Base-by-base conservation (phyloP, 2,329 filamentous ascomycete species). In the Claviceps sorghi region DNA sequence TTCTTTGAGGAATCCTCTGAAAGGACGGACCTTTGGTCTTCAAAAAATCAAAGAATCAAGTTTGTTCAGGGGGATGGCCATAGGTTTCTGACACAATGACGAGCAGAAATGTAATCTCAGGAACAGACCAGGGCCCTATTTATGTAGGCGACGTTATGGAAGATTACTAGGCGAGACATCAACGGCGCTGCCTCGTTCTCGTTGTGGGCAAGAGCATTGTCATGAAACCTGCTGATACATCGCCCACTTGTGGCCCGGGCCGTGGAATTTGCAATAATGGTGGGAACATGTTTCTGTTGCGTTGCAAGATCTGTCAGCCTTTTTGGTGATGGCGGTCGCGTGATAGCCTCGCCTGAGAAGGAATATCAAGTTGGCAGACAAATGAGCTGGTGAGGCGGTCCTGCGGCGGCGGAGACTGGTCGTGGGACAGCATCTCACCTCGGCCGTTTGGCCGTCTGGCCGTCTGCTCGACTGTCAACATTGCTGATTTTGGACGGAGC, bases 231-330 rank as follows among this genome's bases (percentile, higher is more conserved):
- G 26, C 15, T 15, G 11, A 19, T 40, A 7, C n/a, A n/a, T 19
- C n/a, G n/a, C n/a, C 47, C 10, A 13, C 41, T 13, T 48, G 22
- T 50, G 41, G 32, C 38, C 32, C 21, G 36, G 30, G 15, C 2
- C 29, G 47, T 30, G 11, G 41, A 32, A 40, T 36, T 17, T n/a
- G 52, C 41, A 2, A 26, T 49, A 34, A 48, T 22, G 34, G 48
- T 29, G 48, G 43, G 51, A 52, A 22, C 53, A 54, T 54, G 53
- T 43, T 44, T 49, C 53, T 45, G 29, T 40, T 21, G 41, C 50
- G 42, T n/a, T 29, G 42, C 48, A 38, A 49, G 34, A 32, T 44
- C 29, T 44, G 42, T 21, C 8, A 30, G 19, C 22, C 47, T 40
- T 26, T 4, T 47, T 19, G 34, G 5, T n/a, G 21, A 41, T 15